phyloP scores from a whole-genome alignment of 2,329 filamentous ascomycete species.

The Neurospora crassa region DNA sequence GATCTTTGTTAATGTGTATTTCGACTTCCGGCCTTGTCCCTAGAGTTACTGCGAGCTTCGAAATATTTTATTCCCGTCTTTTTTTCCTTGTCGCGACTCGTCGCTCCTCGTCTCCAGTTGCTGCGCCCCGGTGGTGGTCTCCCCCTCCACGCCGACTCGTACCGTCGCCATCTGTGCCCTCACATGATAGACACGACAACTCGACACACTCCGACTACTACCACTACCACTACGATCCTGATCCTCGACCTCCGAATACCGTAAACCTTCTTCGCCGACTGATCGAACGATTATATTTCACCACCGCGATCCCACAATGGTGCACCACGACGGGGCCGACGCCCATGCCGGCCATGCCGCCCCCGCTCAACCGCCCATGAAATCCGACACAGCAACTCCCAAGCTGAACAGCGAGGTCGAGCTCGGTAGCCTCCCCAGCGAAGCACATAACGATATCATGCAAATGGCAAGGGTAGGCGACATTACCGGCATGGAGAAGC shows the following conservation, averaged over 20 bases:
- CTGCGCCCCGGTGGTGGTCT: background rate
- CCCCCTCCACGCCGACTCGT: background rate
- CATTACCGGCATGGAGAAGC: conserved; percentile 73
- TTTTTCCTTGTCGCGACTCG: background rate
- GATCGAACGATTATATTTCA: background rate
- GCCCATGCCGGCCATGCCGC: conserved; percentile 30
- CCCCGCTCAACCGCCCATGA: conserved; percentile 46
- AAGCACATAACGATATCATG: conserved; percentile 76
- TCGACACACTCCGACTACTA: background rate
- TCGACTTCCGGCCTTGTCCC: background rate
- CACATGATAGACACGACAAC: background rate
- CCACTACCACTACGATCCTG: background rate
- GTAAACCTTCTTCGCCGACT: background rate
- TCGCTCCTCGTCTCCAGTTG: background rate
- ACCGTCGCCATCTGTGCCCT: background rate
- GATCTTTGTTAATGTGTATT: background rate
- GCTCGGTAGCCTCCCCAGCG: conserved; percentile 38
- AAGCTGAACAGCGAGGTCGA: conserved; percentile 50
- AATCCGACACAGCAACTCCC: conserved; percentile 26
- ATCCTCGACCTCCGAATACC: background rate
- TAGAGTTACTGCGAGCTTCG: background rate
- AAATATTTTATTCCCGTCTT: background rate
- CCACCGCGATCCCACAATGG: conserved; percentile 25
- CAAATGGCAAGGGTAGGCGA: conserved; percentile 86
- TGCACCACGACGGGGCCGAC: conserved; percentile 29